These are phyloP conservation scores for Didymosphaeria variabile DNA, from an alignment of 2,329 filamentous ascomycete genomes.

Conservation along the genomic window DNA sequence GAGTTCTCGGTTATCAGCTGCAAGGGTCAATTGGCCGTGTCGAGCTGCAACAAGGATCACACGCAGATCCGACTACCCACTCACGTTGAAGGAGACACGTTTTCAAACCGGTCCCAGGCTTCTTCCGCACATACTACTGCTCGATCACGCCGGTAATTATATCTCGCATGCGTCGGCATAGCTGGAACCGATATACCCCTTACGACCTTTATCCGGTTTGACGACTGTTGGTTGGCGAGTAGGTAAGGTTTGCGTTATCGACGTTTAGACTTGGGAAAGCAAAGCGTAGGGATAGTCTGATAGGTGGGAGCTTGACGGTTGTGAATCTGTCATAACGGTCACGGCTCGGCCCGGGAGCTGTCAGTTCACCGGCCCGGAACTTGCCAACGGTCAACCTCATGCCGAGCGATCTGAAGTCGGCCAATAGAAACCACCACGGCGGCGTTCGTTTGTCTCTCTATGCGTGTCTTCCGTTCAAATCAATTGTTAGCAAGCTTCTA, in stretches of 20 bases:
- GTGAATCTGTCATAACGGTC: neutral
- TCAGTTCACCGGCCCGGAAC: slow-evolving; percentile 23
- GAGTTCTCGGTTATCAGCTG: slow-evolving; percentile 5
- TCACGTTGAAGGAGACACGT: neutral
- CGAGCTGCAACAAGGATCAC: slow-evolving; percentile 20
- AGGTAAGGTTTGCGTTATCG: slow-evolving; percentile 7
- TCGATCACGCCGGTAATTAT: slow-evolving; percentile 20
- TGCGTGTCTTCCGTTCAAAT: neutral
- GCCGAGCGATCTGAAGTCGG: neutral
- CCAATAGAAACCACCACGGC: neutral
- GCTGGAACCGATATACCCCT: slow-evolving; percentile 7
- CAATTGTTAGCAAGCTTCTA: neutral
- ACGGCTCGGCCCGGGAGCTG: slow-evolving; percentile 38
- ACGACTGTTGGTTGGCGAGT: slow-evolving; percentile 5
- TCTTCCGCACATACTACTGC: slow-evolving; percentile 13
- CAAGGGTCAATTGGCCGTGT: slow-evolving; percentile 15
- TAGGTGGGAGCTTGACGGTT: neutral
- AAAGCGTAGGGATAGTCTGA: slow-evolving; percentile 4
- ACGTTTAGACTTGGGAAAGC: neutral
- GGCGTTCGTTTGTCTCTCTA: neutral
- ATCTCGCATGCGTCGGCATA: slow-evolving; percentile 18
- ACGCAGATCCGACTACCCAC: slow-evolving; percentile 12
- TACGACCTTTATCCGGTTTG: slow-evolving; percentile 19
- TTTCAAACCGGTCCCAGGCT: slow-evolving; percentile 7
- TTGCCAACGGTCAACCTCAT: neutral